Conservation (phyloP, 2,329 filamentous ascomycete species). For the Aureobasidium namibiae region DNA sequence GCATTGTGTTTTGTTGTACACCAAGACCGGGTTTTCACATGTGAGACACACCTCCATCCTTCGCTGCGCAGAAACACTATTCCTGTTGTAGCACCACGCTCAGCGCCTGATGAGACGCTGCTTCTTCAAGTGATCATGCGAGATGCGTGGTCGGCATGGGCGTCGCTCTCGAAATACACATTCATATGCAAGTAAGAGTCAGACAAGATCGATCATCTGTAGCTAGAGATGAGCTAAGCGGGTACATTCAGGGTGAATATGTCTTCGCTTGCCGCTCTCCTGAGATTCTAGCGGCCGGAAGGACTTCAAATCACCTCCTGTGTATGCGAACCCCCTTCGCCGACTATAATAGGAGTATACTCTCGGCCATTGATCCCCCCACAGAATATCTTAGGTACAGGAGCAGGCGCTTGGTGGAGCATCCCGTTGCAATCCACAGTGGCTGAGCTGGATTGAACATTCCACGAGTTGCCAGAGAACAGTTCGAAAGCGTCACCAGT, state of each 20-base stretch:
- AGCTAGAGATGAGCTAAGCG: background rate
- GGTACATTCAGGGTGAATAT: background rate
- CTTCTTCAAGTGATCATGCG: background rate
- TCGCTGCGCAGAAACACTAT: background rate
- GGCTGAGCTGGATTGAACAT: slow-evolving; percentile 10
- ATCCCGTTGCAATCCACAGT: slow-evolving; percentile 2
- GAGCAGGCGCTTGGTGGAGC: slow-evolving; percentile 9
- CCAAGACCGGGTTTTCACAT: background rate
- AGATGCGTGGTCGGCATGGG: background rate
- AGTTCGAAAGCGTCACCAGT: slow-evolving; percentile 4
- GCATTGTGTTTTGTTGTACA: background rate
- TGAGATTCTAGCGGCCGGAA: slow-evolving; percentile 5
- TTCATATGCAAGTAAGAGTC: background rate
- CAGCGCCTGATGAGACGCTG: slow-evolving; percentile 6
- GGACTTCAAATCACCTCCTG: slow-evolving; percentile 1
- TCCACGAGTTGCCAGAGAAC: background rate
- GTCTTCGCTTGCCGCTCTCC: background rate
- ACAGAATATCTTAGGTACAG: slow-evolving; percentile 9
- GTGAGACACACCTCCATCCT: background rate
- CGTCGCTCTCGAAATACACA: background rate
- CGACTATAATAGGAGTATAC: slow-evolving; percentile 7
- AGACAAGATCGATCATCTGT: background rate
- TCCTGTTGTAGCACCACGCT: background rate
- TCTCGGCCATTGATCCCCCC: background rate
- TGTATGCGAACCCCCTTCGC: background rate